Base-by-base conservation (phyloP, 2,329 filamentous ascomycete genomes). In the Rutstroemia sp. region DNA sequence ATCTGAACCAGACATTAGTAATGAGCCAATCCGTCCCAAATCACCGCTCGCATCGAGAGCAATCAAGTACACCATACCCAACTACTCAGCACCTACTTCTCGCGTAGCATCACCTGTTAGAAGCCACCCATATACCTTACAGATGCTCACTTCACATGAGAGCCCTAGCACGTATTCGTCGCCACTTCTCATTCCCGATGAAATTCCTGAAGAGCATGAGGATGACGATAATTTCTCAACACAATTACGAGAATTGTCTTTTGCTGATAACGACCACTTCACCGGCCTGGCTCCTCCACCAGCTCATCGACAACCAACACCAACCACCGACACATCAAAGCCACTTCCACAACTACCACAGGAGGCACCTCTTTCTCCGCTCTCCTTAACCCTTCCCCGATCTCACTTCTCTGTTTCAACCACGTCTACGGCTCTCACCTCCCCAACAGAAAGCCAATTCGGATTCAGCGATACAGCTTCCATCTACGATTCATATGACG, bases 201-300 rank as follows among this genome's bases (percentile, higher is more conserved):
- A 78, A 54, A 76, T 75, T 39, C 71, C 68, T 7, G 78, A 80
- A 54, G 76, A 78, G 51, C 61, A 42, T 46, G 80, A 83, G 50
- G 80, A 84, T 59, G 81, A 84, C 62, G 79, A 83, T 60, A 84
- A 84, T 69, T 84, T 85, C 63, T 80, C 80, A n/a, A 76, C 74
- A 47, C 58, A 64, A 42, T 39, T 63, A 9, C 60, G 54, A 47
- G 56, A 55, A 39, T 48, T 60, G 6, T 61, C 60, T 0, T 51
- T 64, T 25, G 54, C 56, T 17, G 64, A 65, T 17, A 59, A 59
- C 17, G 56, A 57, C 3, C 52, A 61, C n/a, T 54, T 63, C n/a
- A 69, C 66, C 12, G 46, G 48, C 23, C 55, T 69, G 25, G 64
- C 66, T 23, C 67, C 67, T 49, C 60, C 67, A 44, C 63, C 65